Evolutionary conservation across 1,284 basidiomycete genomes (phyloP), one percentile per base, ranked within the genome.

Genomic region (Singerocomus inundabilis): DNA sequence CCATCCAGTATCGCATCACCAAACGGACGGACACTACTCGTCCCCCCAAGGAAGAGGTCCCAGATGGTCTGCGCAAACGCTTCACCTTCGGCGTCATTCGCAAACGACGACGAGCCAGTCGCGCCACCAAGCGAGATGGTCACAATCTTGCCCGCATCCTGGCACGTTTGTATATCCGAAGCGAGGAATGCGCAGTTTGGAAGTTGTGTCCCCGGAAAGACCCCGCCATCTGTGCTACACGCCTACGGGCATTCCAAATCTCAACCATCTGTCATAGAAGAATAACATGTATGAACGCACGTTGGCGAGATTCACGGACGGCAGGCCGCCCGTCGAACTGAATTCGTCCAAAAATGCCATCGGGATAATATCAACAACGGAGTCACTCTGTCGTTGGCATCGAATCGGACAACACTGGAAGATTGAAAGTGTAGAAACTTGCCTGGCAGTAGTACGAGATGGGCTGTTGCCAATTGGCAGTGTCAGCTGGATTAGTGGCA

Each of bases 101-200:
- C 60, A 62, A 86, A 85, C 18, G 53, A 50, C 2, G 74, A 74
- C 1, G 72, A 69, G 12, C 82, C 82, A 7, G 76, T 79, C 3
- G 80, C 82, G 30, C 85, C 84, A 28, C 84, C 84, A 13, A 86
- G 69, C 54, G 77, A 81, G 39, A 87, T 64, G 0, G 84, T 85
- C 47, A 87, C 72, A 31, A 83, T 79, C 67, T 85, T 87, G 32
- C 85, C 85, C 40, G 71, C 75, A 1, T 76, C 70, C 60, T 87
- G 84, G 61, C 84, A 87, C 1, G 74, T 66, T 59, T 81, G 49
- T 46, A 87, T 85, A 55, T 77, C 77, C 1, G 72, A 58, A 2
- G 80, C 77, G 29, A 85, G 63, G 64, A 78, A 78, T 24, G 72
- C 64, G 63, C 84, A 87, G 51, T 83, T 73, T 9, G 81, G 75